Evolutionary conservation across 2,329 filamentous ascomycete species (phyloP).

Genomic region (Aspergillus thermomutatus): DNA sequence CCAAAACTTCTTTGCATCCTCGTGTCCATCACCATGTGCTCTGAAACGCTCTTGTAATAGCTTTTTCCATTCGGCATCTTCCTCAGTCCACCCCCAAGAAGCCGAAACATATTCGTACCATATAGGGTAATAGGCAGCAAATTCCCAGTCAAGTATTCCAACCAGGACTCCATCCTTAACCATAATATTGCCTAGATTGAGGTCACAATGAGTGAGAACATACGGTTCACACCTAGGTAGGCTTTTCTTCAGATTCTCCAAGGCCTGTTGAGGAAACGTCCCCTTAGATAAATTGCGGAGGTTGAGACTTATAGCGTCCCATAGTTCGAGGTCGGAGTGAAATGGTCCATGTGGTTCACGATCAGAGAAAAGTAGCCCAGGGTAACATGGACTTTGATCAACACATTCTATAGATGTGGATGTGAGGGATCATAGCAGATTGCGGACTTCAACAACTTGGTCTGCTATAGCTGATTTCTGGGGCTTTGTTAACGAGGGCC

Average conservation of each 20-base stretch:
- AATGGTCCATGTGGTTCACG: slow-evolving; percentile 12
- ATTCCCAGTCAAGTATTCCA: slow-evolving; percentile 31
- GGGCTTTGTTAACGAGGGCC: slow-evolving; percentile 11
- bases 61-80: slow-evolving; percentile 23
- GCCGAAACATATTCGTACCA: slow-evolving; percentile 35
- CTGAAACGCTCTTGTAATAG: slow-evolving; percentile 18
- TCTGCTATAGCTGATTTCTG: slow-evolving; percentile 15
- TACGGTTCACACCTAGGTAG: slow-evolving; percentile 21
- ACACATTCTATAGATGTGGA: slow-evolving; percentile 13
- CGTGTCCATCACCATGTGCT: slow-evolving; percentile 13
- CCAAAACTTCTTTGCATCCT: slow-evolving; percentile 19
- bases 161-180: slow-evolving; percentile 20
- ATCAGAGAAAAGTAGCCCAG: slow-evolving; percentile 13
- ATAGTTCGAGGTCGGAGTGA: slow-evolving; percentile 16
- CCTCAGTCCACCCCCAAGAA: slow-evolving; percentile 17
- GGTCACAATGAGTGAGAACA: slow-evolving; percentile 24
- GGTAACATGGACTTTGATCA: slow-evolving; percentile 13
- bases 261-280: slow-evolving; percentile 8
- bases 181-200: slow-evolving; percentile 27
- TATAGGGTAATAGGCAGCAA: slow-evolving; percentile 26
- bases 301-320: slow-evolving; percentile 9
- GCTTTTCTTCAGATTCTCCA: slow-evolving; percentile 18
- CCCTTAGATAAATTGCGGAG: slow-evolving; percentile 1
- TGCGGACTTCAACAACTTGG: slow-evolving; percentile 13
- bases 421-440: slow-evolving; percentile 10